A percentile compares a stretch with the other conserved stretches of the same genome.
These are phyloP conservation scores for Aquilaria sinensis DNA, from an alignment of 345 rosid genomes.

Conservation along the genomic window DNA sequence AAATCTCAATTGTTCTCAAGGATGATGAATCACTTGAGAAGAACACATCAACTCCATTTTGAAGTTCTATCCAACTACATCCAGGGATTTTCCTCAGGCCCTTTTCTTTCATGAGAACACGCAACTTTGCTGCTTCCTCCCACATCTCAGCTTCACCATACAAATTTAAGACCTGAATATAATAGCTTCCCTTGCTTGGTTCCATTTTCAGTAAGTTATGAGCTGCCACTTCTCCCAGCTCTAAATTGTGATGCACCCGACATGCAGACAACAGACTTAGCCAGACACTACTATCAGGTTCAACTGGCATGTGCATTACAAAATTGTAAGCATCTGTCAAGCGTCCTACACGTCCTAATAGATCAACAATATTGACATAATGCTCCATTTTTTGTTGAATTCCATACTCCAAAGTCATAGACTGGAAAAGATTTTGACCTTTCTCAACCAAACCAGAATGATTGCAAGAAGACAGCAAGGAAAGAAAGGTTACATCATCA, in stretches of 20 bases:
- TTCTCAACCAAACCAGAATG: conserved; percentile 67
- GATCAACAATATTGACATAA: conserved; percentile 67
- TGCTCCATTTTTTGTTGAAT: conserved; percentile 59
- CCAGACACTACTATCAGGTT: conserved; percentile 65
- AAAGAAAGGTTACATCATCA: conserved; percentile 63
- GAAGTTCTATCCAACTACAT: conserved; percentile 70
- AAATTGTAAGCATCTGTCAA: conserved; percentile 58
- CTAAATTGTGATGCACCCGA: conserved; percentile 42
- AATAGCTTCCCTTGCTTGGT: conserved; percentile 50
- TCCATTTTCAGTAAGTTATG: conserved; percentile 43
- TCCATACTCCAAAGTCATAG: conserved; percentile 43
- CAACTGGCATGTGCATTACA: conserved; percentile 42
- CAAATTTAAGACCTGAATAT: conserved; percentile 58
- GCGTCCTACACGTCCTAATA: conserved; percentile 64
- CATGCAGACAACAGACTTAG: conserved; percentile 62
- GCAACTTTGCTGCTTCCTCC: conserved; percentile 47
- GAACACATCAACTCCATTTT: conserved; percentile 41
- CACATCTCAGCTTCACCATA: conserved; percentile 60
- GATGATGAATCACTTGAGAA: conserved; percentile 54
- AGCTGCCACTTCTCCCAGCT: conserved; percentile 67
- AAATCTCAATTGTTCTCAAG: conserved; percentile 30
- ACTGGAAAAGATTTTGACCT: conserved; percentile 45
- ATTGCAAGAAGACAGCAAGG: conserved; percentile 71
- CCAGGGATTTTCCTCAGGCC: conserved; percentile 74
- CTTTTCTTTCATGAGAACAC: conserved; percentile 53